Percentiles rank a stretch among this genome's conserved stretches.
phyloP scores from a whole-genome alignment of 306 rosid genomes.

The Phaseolus lunatus region DNA sequence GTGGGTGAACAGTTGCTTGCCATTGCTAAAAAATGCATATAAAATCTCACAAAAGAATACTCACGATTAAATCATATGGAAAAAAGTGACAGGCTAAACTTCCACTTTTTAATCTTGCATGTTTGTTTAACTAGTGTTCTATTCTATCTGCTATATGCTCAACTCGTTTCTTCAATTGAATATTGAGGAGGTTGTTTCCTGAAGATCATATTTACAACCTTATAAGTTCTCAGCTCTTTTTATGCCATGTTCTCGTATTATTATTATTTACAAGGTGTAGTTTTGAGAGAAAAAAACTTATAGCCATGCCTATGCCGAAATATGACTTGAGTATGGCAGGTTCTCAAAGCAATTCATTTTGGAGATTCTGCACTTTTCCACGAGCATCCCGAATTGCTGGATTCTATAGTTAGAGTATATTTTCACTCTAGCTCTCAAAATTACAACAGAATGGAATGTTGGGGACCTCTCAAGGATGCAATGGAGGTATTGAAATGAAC shows the following conservation, averaged over 20 bases:
- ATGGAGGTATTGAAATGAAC: conserved; percentile 57
- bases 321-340: conserved; percentile 55
- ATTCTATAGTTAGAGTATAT: conserved; percentile 79
- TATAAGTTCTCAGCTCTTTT: background rate
- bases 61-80: background rate
- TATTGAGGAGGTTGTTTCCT: conserved; percentile 12
- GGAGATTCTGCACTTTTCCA: conserved; percentile 79
- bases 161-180: background rate
- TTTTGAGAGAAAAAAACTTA: background rate
- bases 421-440: conserved; percentile 84
- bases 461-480: conserved; percentile 92
- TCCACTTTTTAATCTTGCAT: background rate
- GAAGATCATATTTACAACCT: conserved; percentile 7
- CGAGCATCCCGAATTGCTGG: conserved; percentile 78
- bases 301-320: conserved; percentile 10
- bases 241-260: background rate
- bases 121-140: conserved; percentile 14
- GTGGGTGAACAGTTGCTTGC: conserved; percentile 1
- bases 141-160: conserved; percentile 23
- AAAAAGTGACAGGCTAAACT: conserved; percentile 6
- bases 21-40: background rate
- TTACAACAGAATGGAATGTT: conserved; percentile 84
- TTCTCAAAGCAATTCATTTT: conserved; percentile 75
- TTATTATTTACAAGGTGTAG: background rate
- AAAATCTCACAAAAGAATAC: background rate